Conservation (phyloP, 331 rosid genomes). For the Cydonia oblonga region DNA sequence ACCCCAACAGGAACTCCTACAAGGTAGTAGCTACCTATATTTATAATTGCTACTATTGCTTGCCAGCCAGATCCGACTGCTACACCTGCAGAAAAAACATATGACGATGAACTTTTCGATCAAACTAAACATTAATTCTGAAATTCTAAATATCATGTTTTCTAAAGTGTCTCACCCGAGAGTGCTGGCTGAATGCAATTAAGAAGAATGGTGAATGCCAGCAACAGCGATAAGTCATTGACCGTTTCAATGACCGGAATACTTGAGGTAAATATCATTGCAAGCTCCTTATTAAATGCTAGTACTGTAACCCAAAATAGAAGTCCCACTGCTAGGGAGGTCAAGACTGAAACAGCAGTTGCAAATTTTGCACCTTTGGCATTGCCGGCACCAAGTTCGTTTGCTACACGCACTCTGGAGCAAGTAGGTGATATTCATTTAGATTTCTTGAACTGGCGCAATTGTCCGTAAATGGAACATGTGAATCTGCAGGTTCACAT, state of each 20-base stretch:
- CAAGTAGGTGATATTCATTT: background rate
- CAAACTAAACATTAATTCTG: background rate
- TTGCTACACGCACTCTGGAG: slow-evolving; percentile 53
- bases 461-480: background rate
- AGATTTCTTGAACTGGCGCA: background rate
- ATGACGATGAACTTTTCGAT: background rate
- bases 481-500: background rate
- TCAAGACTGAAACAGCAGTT: slow-evolving; percentile 29
- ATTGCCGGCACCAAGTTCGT: slow-evolving; percentile 63
- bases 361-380: slow-evolving; percentile 58
- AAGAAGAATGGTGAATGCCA: slow-evolving; percentile 50
- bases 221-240: slow-evolving; percentile 35
- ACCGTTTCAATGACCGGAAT: slow-evolving; percentile 14
- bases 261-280: slow-evolving; percentile 27
- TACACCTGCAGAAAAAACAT: slow-evolving; percentile 9
- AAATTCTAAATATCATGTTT: background rate
- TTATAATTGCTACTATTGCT: slow-evolving; percentile 14
- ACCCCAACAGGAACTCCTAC: slow-evolving; percentile 17
- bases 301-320: slow-evolving; percentile 33
- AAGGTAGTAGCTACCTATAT: slow-evolving; percentile 22
- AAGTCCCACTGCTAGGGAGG: slow-evolving; percentile 42
- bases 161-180: slow-evolving; percentile 26
- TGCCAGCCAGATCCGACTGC: slow-evolving; percentile 25
- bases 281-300: slow-evolving; percentile 20
- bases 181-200: slow-evolving; percentile 62